These are phyloP conservation scores for Leucosporidium yakuticum DNA, from an alignment of 768 basidiomycete genomes.

Conservation along the genomic window DNA sequence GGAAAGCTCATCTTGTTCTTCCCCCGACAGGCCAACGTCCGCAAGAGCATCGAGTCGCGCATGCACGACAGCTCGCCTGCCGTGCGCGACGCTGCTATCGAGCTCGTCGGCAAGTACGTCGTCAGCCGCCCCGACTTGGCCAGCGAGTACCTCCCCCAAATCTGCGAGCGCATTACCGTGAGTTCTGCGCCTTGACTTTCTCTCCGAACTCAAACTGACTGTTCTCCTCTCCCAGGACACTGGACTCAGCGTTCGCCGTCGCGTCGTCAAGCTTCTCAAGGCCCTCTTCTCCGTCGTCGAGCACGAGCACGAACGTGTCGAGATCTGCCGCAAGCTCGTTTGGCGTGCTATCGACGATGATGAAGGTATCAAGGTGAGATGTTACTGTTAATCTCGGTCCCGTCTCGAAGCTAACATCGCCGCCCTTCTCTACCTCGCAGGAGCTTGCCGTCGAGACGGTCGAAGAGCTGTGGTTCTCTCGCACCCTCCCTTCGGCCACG, in stretches of 20 bases:
- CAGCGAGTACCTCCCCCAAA: slow-evolving; percentile 76
- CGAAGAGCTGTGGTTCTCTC: slow-evolving; percentile 81
- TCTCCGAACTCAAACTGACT: neutral
- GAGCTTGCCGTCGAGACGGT: slow-evolving; percentile 84
- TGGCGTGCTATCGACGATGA: slow-evolving; percentile 86
- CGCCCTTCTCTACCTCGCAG: slow-evolving; percentile 38
- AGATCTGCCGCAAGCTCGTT: slow-evolving; percentile 76
- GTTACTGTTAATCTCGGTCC: neutral
- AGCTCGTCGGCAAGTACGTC: slow-evolving; percentile 96
- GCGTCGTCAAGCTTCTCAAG: slow-evolving; percentile 90
- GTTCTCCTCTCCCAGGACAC: slow-evolving; percentile 60
- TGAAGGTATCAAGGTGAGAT: slow-evolving; percentile 68
- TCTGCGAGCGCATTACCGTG: slow-evolving; percentile 86
- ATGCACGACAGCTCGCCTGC: slow-evolving; percentile 85
- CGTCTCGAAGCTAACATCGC: no score
- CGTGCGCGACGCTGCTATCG: slow-evolving; percentile 93
- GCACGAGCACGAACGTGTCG: slow-evolving; percentile 58
- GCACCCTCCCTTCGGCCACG: neutral
- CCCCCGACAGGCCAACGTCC: slow-evolving; percentile 60
- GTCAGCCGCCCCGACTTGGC: slow-evolving; percentile 82
- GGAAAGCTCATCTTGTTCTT: neutral
- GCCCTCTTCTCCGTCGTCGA: slow-evolving; percentile 66
- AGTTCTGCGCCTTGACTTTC: slow-evolving; percentile 33
- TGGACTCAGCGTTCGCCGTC: slow-evolving; percentile 84
- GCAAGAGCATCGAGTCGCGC: slow-evolving; percentile 79